phyloP scores from a whole-genome alignment of 2,329 filamentous ascomycete genomes.

The Hypocreales sp. region DNA sequence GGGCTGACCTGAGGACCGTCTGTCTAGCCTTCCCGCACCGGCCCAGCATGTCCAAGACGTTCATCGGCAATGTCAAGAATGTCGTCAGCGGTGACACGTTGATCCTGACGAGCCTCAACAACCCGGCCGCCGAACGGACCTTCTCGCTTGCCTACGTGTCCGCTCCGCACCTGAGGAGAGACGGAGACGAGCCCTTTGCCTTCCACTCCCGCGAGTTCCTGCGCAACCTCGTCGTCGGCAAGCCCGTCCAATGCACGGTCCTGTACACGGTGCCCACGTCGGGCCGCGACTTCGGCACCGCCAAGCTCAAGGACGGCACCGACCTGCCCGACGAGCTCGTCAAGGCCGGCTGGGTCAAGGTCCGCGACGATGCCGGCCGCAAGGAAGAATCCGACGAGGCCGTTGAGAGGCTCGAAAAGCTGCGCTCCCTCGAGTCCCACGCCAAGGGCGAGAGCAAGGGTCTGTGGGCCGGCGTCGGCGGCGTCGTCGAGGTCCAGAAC shows the following conservation, averaged over 20 bases:
- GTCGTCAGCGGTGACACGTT: slow-evolving; percentile 89
- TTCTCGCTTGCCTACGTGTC: slow-evolving; percentile 87
- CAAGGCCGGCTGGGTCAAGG: slow-evolving; percentile 80
- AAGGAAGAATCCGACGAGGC: slow-evolving; percentile 77
- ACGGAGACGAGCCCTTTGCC: slow-evolving; percentile 82
- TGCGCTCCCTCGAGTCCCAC: slow-evolving; percentile 61
- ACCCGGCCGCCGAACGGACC: slow-evolving; percentile 67
- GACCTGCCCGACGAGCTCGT: slow-evolving; percentile 70
- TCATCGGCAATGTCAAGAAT: slow-evolving; percentile 72
- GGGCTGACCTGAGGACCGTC: slow-evolving; percentile 5
- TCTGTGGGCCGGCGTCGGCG: slow-evolving; percentile 54
- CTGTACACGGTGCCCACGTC: slow-evolving; percentile 77
- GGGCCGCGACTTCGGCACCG: slow-evolving; percentile 76
- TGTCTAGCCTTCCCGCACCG: slow-evolving; percentile 7
- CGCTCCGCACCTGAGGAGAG: slow-evolving; percentile 71
- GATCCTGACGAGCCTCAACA: slow-evolving; percentile 66
- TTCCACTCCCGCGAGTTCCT: slow-evolving; percentile 93
- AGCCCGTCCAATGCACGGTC: slow-evolving; percentile 70
- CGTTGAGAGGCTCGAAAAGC: slow-evolving; percentile 54
- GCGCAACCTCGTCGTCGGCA: slow-evolving; percentile 70
- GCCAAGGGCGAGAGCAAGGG: slow-evolving; percentile 71
- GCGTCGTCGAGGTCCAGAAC: slow-evolving; percentile 62
- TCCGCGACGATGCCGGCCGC: slow-evolving; percentile 84
- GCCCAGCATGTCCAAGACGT: slow-evolving; percentile 33
- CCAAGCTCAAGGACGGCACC: slow-evolving; percentile 60